phyloP scores from a whole-genome alignment of 192 early-diverging fungal genomes.

The Paraglomus brasilianum region DNA sequence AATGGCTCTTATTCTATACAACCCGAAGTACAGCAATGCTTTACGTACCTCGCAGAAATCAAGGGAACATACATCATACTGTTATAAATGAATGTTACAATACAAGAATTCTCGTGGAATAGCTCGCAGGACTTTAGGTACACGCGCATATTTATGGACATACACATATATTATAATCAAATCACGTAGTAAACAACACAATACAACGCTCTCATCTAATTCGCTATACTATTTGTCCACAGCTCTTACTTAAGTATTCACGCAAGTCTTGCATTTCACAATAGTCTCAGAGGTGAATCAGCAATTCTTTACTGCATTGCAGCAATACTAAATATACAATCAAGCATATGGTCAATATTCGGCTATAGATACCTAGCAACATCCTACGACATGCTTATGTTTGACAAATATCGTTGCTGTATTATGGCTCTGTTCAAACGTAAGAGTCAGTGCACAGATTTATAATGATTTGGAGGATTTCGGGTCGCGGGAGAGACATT shows the following conservation, averaged over 20 bases:
- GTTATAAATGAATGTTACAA: slow-evolving; percentile 45
- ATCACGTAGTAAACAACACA: too few species aligned
- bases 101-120: slow-evolving; percentile 46
- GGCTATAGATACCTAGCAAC: slow-evolving; percentile 35
- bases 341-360: slow-evolving; percentile 60
- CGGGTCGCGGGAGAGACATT: slow-evolving; percentile 44
- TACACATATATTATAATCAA: too few species aligned
- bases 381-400: slow-evolving; percentile 36
- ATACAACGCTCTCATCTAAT: too few species aligned
- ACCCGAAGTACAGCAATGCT: slow-evolving; percentile 53
- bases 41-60: slow-evolving; percentile 52
- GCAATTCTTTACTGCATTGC: slow-evolving; percentile 60
- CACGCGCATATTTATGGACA: neutral
- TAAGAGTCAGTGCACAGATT: slow-evolving; percentile 57
- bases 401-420: slow-evolving; percentile 46
- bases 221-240: neutral
- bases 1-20: slow-evolving; percentile 65
- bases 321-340: slow-evolving; percentile 53
- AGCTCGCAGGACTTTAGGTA: slow-evolving; percentile 47
- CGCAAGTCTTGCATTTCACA: slow-evolving; percentile 50
- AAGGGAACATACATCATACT: slow-evolving; percentile 47
- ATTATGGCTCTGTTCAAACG: slow-evolving; percentile 44
- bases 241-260: slow-evolving; percentile 37
- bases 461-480: slow-evolving; percentile 52
- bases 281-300: slow-evolving; percentile 59